Base-by-base conservation (phyloP, 2,329 filamentous ascomycete genomes). In the Tolypocladium tundrense region DNA sequence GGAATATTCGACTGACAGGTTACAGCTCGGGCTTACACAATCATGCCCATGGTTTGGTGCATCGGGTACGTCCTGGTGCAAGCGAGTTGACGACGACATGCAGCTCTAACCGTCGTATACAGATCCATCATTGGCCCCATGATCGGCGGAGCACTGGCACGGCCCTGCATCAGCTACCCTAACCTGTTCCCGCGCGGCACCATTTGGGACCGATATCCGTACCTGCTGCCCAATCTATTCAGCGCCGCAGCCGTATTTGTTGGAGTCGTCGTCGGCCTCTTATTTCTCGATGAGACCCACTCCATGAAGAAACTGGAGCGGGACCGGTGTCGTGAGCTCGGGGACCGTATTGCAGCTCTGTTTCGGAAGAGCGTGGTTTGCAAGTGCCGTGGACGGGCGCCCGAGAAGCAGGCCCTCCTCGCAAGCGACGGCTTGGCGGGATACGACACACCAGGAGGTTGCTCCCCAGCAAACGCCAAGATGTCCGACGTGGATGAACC, bases 11-110 rank as follows among this genome's bases (percentile, higher is more conserved):
- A 35, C 57, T 53, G 10, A 58, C 50, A 10, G 19, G 54, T 57
- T 56, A 59, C 60, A 91, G 88, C 92, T 64, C 90, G 90, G 66
- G 94, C 93, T 54, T 99, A 96, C 75, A 91, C 93, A 14, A 92
- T 97, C 65, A 97, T 99, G 91, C 94, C 94, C 8, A 91, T 96
- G 70, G 90, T 97, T 33, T 99, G 94, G 94, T 97, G 92, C 70
- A 81, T 99, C 68, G 94, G 94, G 79, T 90, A 78, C 75, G 79
- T 75, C 6, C n/a, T 48, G 1, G 11, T 5, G 11, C 19, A 4
- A 19, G 19, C 27, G 21, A 9, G 4, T 40, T n/a, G 31, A 21
- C 7, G 9, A 39, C 13, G 14, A 13, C 19, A 27, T 24, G 9
- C 7, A 33, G 31, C 27, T 58, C 68, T 72, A 61, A 70, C 66